Conservation (phyloP, 257 asterid genomes). For the Hygrophila difformis region DNA sequence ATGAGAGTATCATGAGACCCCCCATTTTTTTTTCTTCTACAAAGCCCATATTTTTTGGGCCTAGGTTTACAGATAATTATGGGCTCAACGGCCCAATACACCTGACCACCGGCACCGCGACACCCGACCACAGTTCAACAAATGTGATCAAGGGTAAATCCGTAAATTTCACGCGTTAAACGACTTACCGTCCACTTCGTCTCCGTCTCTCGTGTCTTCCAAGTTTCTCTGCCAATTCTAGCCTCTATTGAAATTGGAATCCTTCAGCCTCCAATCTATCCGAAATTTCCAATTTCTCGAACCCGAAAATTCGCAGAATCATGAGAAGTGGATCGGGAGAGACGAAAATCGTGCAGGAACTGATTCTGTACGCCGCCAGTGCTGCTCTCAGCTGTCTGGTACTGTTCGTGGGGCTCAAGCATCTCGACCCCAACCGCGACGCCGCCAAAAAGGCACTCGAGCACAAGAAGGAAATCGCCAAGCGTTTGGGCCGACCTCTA, state of each 20-base stretch:
- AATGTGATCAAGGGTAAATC: background rate
- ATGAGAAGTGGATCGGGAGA: constrained; percentile 48
- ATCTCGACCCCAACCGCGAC: constrained; percentile 82
- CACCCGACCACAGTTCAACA: no score
- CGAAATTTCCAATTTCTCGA: background rate
- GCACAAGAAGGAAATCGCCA: constrained; percentile 80
- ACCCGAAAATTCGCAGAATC: background rate
- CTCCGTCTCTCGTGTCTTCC: background rate
- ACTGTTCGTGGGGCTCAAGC: constrained; percentile 58
- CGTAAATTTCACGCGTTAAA: background rate
- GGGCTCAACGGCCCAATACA: no score
- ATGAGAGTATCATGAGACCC: no score
- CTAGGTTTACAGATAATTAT: no score
- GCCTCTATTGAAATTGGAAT: background rate
- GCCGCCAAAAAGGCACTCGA: constrained; percentile 63
- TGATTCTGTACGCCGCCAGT: constrained; percentile 78
- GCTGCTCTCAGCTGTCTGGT: constrained; percentile 85
- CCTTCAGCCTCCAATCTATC: no score
- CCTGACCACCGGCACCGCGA: no score
- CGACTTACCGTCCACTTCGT: no score
- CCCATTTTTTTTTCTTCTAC: no score
- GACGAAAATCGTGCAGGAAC: constrained; percentile 54
- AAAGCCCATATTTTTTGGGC: no score
- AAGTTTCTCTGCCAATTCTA: background rate
- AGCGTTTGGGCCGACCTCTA: constrained; percentile 87